Evolutionary conservation across 23 red algal genomes (phyloP), one percentile per base, ranked within the genome.

Genomic region (Gracilaria domingensis): DNA sequence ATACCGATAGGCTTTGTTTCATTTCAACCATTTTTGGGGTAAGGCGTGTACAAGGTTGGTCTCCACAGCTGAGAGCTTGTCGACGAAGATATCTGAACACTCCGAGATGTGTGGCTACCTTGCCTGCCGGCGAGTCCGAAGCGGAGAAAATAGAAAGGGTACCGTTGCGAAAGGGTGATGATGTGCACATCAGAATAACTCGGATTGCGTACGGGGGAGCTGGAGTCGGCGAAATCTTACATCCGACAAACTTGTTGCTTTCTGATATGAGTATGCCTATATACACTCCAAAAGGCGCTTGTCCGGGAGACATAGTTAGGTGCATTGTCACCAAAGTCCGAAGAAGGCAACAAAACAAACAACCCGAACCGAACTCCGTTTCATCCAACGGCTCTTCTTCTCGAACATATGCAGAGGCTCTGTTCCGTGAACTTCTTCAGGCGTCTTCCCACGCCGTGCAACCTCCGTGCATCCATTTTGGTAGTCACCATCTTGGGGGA

Each of bases 381-480:
- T 25, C 72, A 50, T 77, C 72, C 30, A 29, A 11, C 11, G 54
- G 64, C 7, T 25, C 79, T 37, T 12, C 33, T 44, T 59, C 79
- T 62, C 79, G 79, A 53, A 62, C 87, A 11, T 95, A 96, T 79
- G 97, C 94, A 49, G 93, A 99, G 73, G 97, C 93, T 14, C 53
- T 93, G 28, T 79, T 94, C 65, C 21, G 91, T 39, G 73, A 93
- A 48, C 81, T 86, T 39, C 60, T 89, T 4, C 58, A 75, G 1
- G 13, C 42, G 5, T 89, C 93, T 21, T 39, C 88, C 45, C 49
- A 26, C 35, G 59, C 86, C 29, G 89, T 95, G 33, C 74, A 86
- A 51, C 79, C 94, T 55, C 65, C 66, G 8, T 99, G 97, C 62
- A 66, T 54, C 9, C 97, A 99, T 76, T 96, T 95, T 88, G 90